These are phyloP conservation scores for Vitis hybrid DNA, from an alignment of 177 flowering plant species.

Conservation along the genomic window DNA sequence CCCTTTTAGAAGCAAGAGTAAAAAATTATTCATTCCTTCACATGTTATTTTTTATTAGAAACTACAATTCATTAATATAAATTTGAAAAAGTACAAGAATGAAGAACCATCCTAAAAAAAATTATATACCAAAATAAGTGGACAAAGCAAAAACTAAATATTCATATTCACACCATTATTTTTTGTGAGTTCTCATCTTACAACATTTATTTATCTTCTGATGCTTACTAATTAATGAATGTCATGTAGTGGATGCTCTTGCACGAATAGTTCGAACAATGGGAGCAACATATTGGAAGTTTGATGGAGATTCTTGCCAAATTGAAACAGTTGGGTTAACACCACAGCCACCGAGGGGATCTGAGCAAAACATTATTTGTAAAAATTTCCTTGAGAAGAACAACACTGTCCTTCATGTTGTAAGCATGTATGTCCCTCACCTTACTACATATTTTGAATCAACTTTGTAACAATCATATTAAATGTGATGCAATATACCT, in stretches of 20 bases:
- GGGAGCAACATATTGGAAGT: conserved; percentile 47
- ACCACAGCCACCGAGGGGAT: conserved; percentile 15
- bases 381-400: conserved; percentile 20
- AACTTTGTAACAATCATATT: too few species aligned
- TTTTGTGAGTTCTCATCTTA: not conserved
- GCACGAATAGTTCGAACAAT: conserved; percentile 28
- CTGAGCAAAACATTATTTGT: conserved; percentile 34
- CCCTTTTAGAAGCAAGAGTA: too few species aligned
- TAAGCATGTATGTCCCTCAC: conserved; percentile 27
- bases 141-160: too few species aligned
- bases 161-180: too few species aligned
- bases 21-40: too few species aligned
- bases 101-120: too few species aligned
- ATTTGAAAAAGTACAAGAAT: too few species aligned
- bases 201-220: not conserved
- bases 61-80: too few species aligned
- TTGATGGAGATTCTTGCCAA: conserved; percentile 36
- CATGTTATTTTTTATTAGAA: too few species aligned
- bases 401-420: conserved; percentile 29
- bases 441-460: not conserved
- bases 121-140: too few species aligned
- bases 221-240: conserved; percentile 8
- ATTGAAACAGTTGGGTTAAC: conserved; percentile 33
- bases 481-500: too few species aligned
- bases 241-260: conserved; percentile 40